Conservation (phyloP, 2,329 filamentous ascomycete genomes). For the Zalaria obscura region DNA sequence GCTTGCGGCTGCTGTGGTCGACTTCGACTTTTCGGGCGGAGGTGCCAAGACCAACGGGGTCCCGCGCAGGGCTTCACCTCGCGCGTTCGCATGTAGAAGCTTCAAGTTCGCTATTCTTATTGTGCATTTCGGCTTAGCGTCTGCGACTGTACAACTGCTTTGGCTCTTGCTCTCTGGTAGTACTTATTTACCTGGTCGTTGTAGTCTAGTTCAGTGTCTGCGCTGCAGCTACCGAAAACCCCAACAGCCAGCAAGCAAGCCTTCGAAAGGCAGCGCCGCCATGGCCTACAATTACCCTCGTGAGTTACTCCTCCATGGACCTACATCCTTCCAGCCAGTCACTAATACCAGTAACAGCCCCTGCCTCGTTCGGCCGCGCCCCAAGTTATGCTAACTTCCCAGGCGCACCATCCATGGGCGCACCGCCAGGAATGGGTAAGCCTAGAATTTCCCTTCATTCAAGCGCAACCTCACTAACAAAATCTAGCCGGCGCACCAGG, state of each 20-base stretch:
- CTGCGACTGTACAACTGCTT: no score
- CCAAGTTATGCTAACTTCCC: not conserved
- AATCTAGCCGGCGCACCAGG: constrained; percentile 46
- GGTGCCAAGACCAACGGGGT: no score
- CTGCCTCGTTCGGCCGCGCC: not conserved
- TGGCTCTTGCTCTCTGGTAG: no score
- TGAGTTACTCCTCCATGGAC: constrained; percentile 5
- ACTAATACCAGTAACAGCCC: no score
- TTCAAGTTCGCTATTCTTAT: no score
- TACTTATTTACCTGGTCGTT: no score
- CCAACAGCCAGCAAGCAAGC: not conserved
- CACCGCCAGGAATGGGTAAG: constrained; percentile 73
- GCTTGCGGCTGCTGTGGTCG: no score
- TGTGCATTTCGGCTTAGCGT: no score
- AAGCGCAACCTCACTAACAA: not conserved
- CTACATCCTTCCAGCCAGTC: no score
- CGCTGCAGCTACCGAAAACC: constrained; percentile 4
- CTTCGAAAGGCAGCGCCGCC: not conserved
- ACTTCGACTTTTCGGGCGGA: no score
- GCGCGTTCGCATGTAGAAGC: no score
- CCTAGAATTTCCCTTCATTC: constrained; percentile 3
- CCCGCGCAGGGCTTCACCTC: no score
- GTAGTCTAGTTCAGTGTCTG: not conserved
- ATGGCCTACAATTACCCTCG: constrained; percentile 20
- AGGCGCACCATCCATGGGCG: constrained; percentile 49